phyloP scores from a whole-genome alignment of 2,329 filamentous ascomycete genomes.

The Neonectria coccinea region DNA sequence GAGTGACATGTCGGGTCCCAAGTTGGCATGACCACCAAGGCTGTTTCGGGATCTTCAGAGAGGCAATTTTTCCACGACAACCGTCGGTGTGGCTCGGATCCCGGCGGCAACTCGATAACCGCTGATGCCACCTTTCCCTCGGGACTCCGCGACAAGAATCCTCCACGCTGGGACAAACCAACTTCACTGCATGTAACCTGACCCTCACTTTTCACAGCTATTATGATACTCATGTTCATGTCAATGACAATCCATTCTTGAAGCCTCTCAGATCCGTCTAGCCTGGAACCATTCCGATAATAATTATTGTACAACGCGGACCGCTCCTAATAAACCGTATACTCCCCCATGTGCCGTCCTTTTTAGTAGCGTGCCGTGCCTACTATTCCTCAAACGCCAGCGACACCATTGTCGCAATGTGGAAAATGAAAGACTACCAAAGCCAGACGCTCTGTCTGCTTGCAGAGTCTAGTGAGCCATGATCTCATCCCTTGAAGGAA shows the following conservation, averaged over 20 bases:
- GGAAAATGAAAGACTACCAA: slow-evolving; percentile 22
- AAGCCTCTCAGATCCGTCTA: slow-evolving; percentile 17
- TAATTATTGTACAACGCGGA: slow-evolving; percentile 22
- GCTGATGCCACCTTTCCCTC: slow-evolving; percentile 32
- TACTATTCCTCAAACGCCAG: slow-evolving; percentile 44
- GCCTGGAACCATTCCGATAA: slow-evolving; percentile 4
- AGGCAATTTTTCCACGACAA: slow-evolving; percentile 28
- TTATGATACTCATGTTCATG: neutral
- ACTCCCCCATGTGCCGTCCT: slow-evolving; percentile 21
- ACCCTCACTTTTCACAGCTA: slow-evolving; percentile 7
- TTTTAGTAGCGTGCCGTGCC: slow-evolving; percentile 31
- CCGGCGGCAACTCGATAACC: slow-evolving; percentile 24
- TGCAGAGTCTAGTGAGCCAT: slow-evolving; percentile 31
- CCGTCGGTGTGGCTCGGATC: slow-evolving; percentile 23
- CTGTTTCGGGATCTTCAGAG: slow-evolving; percentile 25
- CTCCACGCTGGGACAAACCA: neutral
- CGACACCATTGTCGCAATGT: slow-evolving; percentile 44
- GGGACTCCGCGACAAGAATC: slow-evolving; percentile 31
- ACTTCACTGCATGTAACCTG: neutral
- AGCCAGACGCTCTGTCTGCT: slow-evolving; percentile 25
- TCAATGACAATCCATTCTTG: slow-evolving; percentile 20
- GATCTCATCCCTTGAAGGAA: slow-evolving; percentile 16
- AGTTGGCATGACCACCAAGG: slow-evolving; percentile 25
- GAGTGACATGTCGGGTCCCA: slow-evolving; percentile 24
- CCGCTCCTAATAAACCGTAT: slow-evolving; percentile 15